Conservation (phyloP, 2,329 filamentous ascomycete genomes). For the Xylariaceae sp. region DNA sequence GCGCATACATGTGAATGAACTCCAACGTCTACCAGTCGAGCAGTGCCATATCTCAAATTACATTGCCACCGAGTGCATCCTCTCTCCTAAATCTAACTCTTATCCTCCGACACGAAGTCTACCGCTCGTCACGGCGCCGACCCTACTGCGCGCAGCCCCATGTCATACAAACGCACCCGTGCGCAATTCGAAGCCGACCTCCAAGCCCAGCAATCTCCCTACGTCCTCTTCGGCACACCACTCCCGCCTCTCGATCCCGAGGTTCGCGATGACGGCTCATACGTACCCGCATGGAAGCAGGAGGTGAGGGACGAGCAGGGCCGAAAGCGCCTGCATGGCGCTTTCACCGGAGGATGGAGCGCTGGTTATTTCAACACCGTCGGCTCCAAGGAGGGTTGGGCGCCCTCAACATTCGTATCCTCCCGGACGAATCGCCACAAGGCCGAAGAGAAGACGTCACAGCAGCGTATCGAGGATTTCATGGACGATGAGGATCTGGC, state of each 20-base stretch:
- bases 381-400: conserved; percentile 97
- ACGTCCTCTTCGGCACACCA: conserved; percentile 77
- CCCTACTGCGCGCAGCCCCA: conserved; percentile 32
- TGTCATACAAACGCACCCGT: conserved; percentile 78
- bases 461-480: conserved; percentile 78
- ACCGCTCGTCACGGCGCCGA: conserved; percentile 5
- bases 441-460: conserved; percentile 39
- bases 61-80: neutral
- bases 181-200: conserved; percentile 73
- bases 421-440: conserved; percentile 76
- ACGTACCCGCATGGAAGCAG: conserved; percentile 96
- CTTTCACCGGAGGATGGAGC: conserved; percentile 94
- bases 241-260: conserved; percentile 74
- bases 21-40: too few species aligned
- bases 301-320: conserved; percentile 92
- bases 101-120: conserved; percentile 5
- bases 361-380: conserved; percentile 99
- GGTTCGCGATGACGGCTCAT: conserved; percentile 82
- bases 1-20: too few species aligned
- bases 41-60: too few species aligned
- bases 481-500: conserved; percentile 98
- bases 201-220: conserved; percentile 64
- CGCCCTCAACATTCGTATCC: conserved; percentile 85
- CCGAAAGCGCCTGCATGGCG: conserved; percentile 85
- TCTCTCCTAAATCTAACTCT: neutral